A percentile compares a stretch with the other conserved stretches of the same genome.
Conservation (phyloP, 495 filamentous ascomycete genomes). For the Penicillium cosmopolitanum region DNA sequence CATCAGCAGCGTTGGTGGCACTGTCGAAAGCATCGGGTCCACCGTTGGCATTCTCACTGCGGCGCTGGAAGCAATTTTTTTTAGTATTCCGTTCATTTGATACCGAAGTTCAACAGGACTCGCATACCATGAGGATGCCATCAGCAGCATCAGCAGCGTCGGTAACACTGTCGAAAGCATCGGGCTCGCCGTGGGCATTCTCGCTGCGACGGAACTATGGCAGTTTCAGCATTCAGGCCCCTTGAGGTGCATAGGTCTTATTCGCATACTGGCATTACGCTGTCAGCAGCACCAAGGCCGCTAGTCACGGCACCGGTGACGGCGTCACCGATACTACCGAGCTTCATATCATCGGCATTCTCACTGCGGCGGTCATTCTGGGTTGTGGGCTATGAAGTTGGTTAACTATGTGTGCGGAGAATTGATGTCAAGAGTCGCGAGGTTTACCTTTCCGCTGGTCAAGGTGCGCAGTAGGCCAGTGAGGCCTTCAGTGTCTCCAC, state of each 20-base stretch:
- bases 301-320: neutral
- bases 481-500: neutral
- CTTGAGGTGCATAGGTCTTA: too few relatives aligned
- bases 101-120: too few relatives aligned
- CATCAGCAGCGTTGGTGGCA: too few relatives aligned
- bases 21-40: too few relatives aligned
- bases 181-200: too few relatives aligned
- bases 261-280: neutral
- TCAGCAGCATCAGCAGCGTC: too few relatives aligned
- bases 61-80: neutral
- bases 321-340: neutral
- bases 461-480: neutral
- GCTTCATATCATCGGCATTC: conserved; percentile 4
- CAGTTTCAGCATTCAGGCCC: too few relatives aligned
- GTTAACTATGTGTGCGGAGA: neutral
- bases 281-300: neutral
- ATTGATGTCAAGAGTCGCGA: neutral
- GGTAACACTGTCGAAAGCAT: too few relatives aligned
- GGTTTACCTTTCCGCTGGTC: conserved; percentile 6
- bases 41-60: too few relatives aligned
- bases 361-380: conserved; percentile 8
- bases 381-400: conserved; percentile 5
- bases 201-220: too few relatives aligned
- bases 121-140: too few relatives aligned
- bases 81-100: too few relatives aligned